Evolutionary conservation across 257 asterid genomes (phyloP), one percentile per base, ranked within the genome.

Genomic region (Gynochthodes officinalis): DNA sequence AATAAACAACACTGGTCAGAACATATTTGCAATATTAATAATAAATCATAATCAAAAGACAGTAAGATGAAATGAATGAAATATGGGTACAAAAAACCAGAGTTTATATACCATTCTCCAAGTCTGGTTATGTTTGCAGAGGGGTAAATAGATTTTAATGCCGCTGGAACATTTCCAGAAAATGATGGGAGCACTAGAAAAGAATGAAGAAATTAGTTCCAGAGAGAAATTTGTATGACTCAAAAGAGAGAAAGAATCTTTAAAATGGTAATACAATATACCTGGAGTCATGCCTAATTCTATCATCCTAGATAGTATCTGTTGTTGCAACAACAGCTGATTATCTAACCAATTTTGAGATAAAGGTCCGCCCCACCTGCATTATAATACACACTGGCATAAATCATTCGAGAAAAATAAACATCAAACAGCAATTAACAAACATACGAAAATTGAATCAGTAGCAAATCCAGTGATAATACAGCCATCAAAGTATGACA

Each of bases 221-320:
- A 72, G 14, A 14, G 3, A 7, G 6, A 52, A 49, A 63, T 27
- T 21, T 27, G 35, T 3, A 50, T 53, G 30, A 44, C 40, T 66
- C 27, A 7, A 37, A 37, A 66, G 35, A 70, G 30, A 54, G 32
- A 11, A 35, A 54, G 32, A 11, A 35, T 11, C 27, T 63, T 66
- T 15, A 48, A 52, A 48, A 70, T 50, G 70, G 52, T 25, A 69
- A 63, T 25, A 62, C 66, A 76, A 42, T 44, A 67, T 88, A 88
- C 99, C 99, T 86, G 98, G 99, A 72, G 96, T 94, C 97, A 94
- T 94, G 82, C 99, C 98, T 5, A 94, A 84, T 86, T 86, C 90
- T 71, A 86, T 69, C 96, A 94, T 92, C 76, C 99, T 89, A 69
- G 82, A 77, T 83, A 94, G 79, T 88, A 94, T 94, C 87, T 81